These are phyloP conservation scores for Aureobasidium sp. DNA, from an alignment of 2,329 filamentous ascomycete species.

Conservation along the genomic window DNA sequence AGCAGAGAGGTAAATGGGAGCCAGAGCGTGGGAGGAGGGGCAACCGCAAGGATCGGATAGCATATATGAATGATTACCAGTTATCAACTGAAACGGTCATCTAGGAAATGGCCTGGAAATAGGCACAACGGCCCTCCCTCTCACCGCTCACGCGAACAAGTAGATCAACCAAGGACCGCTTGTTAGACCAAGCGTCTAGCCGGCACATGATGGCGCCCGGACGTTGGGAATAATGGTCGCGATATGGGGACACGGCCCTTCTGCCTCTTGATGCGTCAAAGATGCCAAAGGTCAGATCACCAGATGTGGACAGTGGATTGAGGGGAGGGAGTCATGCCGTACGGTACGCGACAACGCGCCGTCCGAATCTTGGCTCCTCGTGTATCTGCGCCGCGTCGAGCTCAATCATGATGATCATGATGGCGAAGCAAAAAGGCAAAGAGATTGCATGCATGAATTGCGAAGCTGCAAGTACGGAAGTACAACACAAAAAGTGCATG, in stretches of 20 bases:
- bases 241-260: constrained; percentile 7
- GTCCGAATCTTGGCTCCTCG: constrained; percentile 7
- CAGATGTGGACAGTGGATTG: background rate
- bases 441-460: constrained; percentile 2
- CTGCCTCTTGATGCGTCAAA: background rate
- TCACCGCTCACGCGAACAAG: constrained; percentile 10
- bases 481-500: background rate
- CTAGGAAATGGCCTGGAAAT: constrained; percentile 9
- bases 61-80: constrained; percentile 9
- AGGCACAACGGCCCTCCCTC: constrained; percentile 9
- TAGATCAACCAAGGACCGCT: constrained; percentile 4
- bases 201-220: constrained; percentile 11
- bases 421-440: background rate
- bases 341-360: background rate
- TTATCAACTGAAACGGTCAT: constrained; percentile 9
- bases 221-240: constrained; percentile 10
- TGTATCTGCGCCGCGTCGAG: constrained; percentile 1
- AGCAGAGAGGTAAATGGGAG: background rate
- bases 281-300: background rate
- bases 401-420: background rate
- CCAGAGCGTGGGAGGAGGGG: constrained; percentile 12
- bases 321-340: constrained; percentile 4
- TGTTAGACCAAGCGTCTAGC: constrained; percentile 12
- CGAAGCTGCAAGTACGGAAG: background rate
- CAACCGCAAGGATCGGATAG: constrained; percentile 1